These are phyloP conservation scores for Teunomyces kruisii DNA, from an alignment of 805 yeast genomes.

Conservation along the genomic window DNA sequence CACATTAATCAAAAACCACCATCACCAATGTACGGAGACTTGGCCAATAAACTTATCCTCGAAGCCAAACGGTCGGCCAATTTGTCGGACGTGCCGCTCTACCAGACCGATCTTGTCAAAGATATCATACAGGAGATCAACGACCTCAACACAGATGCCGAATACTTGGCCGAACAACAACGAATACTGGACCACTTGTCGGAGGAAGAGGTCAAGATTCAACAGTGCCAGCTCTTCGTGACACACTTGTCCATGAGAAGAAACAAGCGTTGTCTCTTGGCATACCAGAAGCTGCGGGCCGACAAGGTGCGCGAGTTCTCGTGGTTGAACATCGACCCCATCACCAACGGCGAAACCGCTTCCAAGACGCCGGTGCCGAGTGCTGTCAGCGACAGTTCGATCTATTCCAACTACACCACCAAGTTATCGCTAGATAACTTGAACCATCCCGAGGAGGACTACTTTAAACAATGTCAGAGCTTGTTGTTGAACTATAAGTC, in stretches of 20 bases:
- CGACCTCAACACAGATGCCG: conserved; percentile 59
- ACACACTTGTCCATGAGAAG: conserved; percentile 77
- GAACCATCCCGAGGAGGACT: conserved; percentile 79
- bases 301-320: conserved; percentile 61
- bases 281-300: conserved; percentile 75
- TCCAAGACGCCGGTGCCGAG: conserved; percentile 1
- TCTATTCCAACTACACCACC: conserved; percentile 22
- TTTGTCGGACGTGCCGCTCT: conserved; percentile 64
- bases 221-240: conserved; percentile 66
- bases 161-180: conserved; percentile 39
- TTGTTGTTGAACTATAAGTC: conserved; percentile 75
- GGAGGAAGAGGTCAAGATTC: conserved; percentile 44
- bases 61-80: conserved; percentile 81
- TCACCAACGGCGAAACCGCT: conserved; percentile 3
- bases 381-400: conserved; percentile 10
- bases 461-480: conserved; percentile 67
- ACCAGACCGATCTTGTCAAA: conserved; percentile 69
- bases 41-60: conserved; percentile 74
- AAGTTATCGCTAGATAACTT: conserved; percentile 46
- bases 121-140: conserved; percentile 69
- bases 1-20: neutral
- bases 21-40: conserved; percentile 80
- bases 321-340: conserved; percentile 69
- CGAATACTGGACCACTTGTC: conserved; percentile 16
- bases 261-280: conserved; percentile 85